Evolutionary conservation across 2,329 filamentous ascomycete species (phyloP), one percentile per base, ranked within the genome.

Genomic region (Penicillium freii): DNA sequence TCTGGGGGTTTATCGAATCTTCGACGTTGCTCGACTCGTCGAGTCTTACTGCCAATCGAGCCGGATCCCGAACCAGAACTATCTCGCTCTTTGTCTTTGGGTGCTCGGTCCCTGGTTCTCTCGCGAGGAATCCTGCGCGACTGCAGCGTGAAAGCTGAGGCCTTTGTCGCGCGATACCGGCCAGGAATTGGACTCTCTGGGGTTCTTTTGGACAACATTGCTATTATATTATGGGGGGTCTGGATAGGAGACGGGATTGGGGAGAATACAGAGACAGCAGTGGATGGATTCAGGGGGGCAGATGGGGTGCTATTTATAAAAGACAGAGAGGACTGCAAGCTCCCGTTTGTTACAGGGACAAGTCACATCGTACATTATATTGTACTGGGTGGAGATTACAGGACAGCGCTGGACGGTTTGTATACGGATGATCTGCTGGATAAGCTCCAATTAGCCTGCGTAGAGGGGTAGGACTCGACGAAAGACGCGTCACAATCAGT

Each of bases 81-180:
- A 5, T 42, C 42, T 38, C 45, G 36, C 11, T 56, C 48, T 39
- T 49, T 40, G 19, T 46, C 40, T 6, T 44, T 43, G 5, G 2
- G 27, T 2, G 21, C 44, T 44, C 45, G 27, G 27, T 55, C 51
- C 44, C 19, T 52, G 17, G 21, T 39, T 38, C 57, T 67, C 25
- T 77, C 73, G 55, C 69, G 69, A 50, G 70, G 67, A 10, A 70
- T 71, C 23, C 70, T 62, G 53, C 71, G 73, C 34, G 64, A 47
- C 19, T 60, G 59, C 6, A 45, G 49, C 3, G 54, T 57, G 43
- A 56, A 44, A 23, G 69, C 43, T 66, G 71, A 60, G 65, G 73
- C 67, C 62, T 78, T 79, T 21, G 69, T 66, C 5, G 76, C 73
- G 47, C 77, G 71, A 63, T 80, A 78, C 62, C 72, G 72, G 50